Conservation (phyloP, 2,329 filamentous ascomycete species). For the Rhynchosporium graminicola region DNA sequence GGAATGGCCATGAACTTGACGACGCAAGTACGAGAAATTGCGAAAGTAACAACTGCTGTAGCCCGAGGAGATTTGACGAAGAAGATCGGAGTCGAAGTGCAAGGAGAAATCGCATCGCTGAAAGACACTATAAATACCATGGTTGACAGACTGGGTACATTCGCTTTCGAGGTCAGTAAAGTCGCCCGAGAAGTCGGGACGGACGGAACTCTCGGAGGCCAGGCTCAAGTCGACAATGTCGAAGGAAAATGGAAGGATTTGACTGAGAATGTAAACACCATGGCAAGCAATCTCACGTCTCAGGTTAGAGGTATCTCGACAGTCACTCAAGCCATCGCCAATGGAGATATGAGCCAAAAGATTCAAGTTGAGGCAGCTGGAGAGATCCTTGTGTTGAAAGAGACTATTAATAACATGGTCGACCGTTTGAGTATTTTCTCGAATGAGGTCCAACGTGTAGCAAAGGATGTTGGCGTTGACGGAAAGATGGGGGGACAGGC, state of each 20-base stretch:
- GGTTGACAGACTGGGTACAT: conserved; percentile 95
- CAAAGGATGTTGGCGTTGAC: conserved; percentile 94
- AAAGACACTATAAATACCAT: conserved; percentile 99
- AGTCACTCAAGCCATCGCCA: conserved; percentile 91
- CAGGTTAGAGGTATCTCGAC: conserved; percentile 89
- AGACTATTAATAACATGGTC: conserved; percentile 99
- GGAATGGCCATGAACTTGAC: conserved; percentile 98
- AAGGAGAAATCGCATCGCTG: conserved; percentile 90
- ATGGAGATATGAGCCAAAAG: conserved; percentile 93
- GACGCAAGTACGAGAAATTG: conserved; percentile 96
- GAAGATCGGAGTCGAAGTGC: conserved; percentile 92
- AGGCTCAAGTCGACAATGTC: conserved; percentile 91
- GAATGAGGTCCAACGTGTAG: conserved; percentile 91
- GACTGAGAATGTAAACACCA: conserved; percentile 84
- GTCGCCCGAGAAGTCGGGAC: conserved; percentile 95
- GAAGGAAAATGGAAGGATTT: conserved; percentile 98
- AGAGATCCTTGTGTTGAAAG: conserved; percentile 90
- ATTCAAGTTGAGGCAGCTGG: conserved; percentile 94
- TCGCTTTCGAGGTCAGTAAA: conserved; percentile 94
- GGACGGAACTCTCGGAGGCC: conserved; percentile 89
- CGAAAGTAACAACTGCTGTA: conserved; percentile 93
- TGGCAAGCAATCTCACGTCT: conserved; percentile 67
- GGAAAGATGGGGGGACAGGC: conserved; percentile 98
- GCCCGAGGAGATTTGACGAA: conserved; percentile 91
- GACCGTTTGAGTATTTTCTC: conserved; percentile 94